A percentile compares a stretch with the other conserved stretches of the same genome.
Conservation (phyloP, 768 basidiomycete species). For the Xerocomellus amylosporus region DNA sequence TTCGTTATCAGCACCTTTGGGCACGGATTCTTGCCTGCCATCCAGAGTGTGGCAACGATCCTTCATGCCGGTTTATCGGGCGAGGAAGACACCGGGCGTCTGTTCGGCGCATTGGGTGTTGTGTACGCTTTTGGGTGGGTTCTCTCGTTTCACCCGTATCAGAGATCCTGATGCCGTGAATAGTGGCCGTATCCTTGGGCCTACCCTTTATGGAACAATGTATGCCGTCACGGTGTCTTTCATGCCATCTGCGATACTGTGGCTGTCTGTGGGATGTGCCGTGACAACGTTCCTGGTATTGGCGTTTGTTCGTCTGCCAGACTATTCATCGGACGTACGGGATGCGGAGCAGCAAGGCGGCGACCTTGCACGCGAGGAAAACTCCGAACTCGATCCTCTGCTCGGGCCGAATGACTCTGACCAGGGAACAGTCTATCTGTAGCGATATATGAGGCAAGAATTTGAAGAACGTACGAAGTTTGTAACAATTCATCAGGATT, state of each 20-base stretch:
- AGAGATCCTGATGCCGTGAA: neutral
- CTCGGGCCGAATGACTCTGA: neutral
- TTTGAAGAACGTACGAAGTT: too few species aligned
- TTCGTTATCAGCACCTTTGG: neutral
- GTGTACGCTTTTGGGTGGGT: conserved; percentile 6
- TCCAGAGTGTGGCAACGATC: conserved; percentile 1
- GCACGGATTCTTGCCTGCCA: neutral
- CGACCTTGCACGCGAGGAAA: neutral
- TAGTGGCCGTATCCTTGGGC: neutral
- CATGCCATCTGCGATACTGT: neutral
- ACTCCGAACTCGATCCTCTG: neutral
- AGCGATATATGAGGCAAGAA: neutral
- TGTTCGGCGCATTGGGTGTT: conserved; percentile 2
- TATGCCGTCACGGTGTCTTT: neutral
- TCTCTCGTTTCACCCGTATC: neutral
- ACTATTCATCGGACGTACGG: neutral
- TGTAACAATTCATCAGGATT: too few species aligned
- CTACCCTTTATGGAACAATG: neutral
- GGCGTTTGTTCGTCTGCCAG: neutral
- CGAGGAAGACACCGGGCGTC: neutral
- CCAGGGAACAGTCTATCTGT: neutral
- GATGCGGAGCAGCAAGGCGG: neutral
- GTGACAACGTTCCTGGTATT: neutral
- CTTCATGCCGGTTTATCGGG: neutral
- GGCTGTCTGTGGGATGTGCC: neutral